These are phyloP conservation scores for Acanthamoeba lenticulata DNA, from an alignment of 208 protist species.

Conservation along the genomic window DNA sequence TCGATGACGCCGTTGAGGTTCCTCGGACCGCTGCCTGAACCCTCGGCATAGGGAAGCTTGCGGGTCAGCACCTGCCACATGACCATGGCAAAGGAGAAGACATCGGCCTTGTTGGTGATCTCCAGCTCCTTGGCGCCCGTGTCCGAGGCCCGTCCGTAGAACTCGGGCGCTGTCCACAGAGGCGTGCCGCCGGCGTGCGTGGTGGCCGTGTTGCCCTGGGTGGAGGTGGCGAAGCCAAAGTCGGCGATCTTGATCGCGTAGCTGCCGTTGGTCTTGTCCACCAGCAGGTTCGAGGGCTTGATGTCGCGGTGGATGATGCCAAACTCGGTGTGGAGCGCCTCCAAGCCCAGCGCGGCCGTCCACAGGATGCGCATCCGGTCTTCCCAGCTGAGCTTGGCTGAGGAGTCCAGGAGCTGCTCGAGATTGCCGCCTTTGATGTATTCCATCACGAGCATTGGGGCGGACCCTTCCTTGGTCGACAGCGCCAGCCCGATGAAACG, in stretches of 20 bases:
- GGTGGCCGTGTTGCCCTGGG: constrained; percentile 53
- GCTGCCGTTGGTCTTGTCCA: not conserved
- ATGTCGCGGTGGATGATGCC: not conserved
- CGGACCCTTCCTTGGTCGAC: not conserved
- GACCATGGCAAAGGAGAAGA: not conserved
- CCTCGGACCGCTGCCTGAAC: not conserved
- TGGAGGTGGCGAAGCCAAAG: constrained; percentile 12
- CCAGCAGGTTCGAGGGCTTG: not conserved
- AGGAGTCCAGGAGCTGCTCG: not conserved
- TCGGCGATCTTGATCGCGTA: not conserved
- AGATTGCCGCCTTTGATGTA: not conserved
- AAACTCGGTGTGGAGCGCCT: not conserved
- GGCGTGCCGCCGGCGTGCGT: not conserved
- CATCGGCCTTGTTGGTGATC: not conserved
- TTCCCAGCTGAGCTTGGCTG: not conserved
- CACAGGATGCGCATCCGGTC: not conserved
- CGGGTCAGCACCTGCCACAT: constrained; percentile 6
- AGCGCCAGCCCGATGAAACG: not conserved
- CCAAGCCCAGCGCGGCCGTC: not conserved
- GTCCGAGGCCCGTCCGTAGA: not conserved
- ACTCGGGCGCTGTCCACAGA: not conserved
- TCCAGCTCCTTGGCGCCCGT: not conserved
- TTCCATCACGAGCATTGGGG: not conserved
- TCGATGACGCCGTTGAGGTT: not conserved
- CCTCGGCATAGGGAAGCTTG: not conserved